Evolutionary conservation across 176 grass and related monocot species (phyloP), one percentile per base, ranked within the genome.

Genomic region (Zizania latifolia): DNA sequence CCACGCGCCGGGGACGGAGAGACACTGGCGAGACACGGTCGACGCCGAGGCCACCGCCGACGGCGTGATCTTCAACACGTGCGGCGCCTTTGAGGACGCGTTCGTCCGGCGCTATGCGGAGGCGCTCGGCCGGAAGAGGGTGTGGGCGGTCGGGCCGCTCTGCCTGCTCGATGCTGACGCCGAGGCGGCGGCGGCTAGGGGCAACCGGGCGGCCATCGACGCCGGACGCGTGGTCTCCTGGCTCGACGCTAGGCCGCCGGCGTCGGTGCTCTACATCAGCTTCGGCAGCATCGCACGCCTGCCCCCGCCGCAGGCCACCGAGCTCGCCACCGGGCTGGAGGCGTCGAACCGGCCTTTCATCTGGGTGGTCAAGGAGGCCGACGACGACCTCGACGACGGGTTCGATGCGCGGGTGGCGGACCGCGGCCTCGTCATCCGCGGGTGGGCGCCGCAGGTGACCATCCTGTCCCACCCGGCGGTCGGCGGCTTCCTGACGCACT

Each of bases 361-460:
- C 23, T 83, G 74, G 78, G 84, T 38, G 9, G n/a, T 41, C 3
- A 86, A 84, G 16, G 75, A 82, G 12, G 10, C 46, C 21, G 65
- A 44, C 29, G 64, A 22, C 27, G 48, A 9, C 7, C 19, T 79
- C 37, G 78, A 73, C 40, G 17, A n/a, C 14, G 75, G n/a, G 31
- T 69, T 89, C 39, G 90, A 86, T 15, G 70, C 28, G 48, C 57
- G 66, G 0, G 51, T 87, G 5, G n/a, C 32, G 4, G 61, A 37
- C 5, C 81, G 82, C 0, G 92, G 92, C 26, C 58, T 88, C 5
- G 12, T 91, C 50, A 70, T 90, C 35, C 81, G 68, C 13, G 92
- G 92, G 3, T 94, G 92, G 92, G 88, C 70, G 27, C 92, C 92
- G 62, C 92, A 94, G 82, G 4, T 94, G 79, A 5, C 65, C 31